These are phyloP conservation scores for Diaporthe batatas DNA, from an alignment of 2,329 filamentous ascomycete genomes.

Conservation along the genomic window DNA sequence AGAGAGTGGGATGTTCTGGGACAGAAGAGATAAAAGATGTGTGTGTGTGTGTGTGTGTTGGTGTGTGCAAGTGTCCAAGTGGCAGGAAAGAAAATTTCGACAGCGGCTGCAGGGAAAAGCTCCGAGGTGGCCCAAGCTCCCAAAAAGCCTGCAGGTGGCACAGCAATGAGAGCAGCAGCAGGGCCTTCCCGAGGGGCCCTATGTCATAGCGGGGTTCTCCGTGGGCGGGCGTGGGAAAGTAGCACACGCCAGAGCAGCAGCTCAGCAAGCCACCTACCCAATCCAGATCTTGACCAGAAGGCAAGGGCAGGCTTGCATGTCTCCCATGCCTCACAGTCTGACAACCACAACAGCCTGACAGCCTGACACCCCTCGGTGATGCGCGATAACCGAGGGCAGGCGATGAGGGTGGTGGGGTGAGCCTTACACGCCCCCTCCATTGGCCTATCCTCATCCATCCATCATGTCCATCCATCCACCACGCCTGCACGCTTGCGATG, in stretches of 20 bases:
- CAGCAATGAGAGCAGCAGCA: background rate
- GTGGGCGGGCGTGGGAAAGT: background rate
- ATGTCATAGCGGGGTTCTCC: slow-evolving; percentile 31
- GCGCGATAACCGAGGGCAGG: slow-evolving; percentile 35
- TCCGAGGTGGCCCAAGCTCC: slow-evolving; percentile 32
- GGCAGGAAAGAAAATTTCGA: slow-evolving; percentile 22
- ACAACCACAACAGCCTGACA: background rate
- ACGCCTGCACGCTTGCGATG: slow-evolving; percentile 11
- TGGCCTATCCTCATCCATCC: background rate
- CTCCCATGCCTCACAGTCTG: background rate
- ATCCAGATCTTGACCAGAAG: slow-evolving; percentile 21
- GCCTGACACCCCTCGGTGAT: slow-evolving; percentile 24
- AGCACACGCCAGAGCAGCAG: background rate
- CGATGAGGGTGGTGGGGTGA: slow-evolving; percentile 26
- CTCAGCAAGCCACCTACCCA: slow-evolving; percentile 21
- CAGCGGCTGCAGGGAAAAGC: slow-evolving; percentile 20
- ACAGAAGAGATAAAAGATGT: slow-evolving; percentile 1
- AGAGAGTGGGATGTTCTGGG: slow-evolving; percentile 14
- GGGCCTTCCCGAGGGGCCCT: background rate
- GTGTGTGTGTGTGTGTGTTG: background rate
- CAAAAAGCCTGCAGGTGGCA: slow-evolving; percentile 1
- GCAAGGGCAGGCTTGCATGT: slow-evolving; percentile 1
- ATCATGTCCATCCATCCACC: background rate
- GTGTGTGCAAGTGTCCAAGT: background rate
- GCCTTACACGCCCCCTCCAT: background rate